Evolutionary conservation across 2,329 filamentous ascomycete genomes (phyloP).

Genomic region (Trichophyton benhamiae): DNA sequence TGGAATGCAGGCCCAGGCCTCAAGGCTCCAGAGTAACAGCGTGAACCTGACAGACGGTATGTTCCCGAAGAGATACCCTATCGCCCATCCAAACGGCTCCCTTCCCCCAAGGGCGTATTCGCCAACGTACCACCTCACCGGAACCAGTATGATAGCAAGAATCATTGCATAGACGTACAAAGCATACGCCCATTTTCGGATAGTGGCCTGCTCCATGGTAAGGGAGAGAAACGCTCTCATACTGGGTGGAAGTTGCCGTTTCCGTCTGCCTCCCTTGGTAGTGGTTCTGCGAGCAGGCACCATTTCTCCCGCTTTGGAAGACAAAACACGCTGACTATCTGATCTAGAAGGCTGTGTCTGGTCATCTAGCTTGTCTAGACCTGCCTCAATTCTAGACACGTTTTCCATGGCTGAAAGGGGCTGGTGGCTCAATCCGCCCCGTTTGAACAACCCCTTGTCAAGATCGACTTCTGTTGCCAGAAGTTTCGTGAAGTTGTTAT

Average conservation of each 20-base stretch:
- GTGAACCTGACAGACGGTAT: constrained; percentile 58
- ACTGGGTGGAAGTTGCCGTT: constrained; percentile 51
- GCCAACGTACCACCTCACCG: constrained; percentile 58
- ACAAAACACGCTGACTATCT: constrained; percentile 36
- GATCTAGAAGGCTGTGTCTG: not conserved
- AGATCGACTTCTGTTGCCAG: not conserved
- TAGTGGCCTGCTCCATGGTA: constrained; percentile 61
- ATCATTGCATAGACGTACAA: constrained; percentile 62
- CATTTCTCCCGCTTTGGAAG: constrained; percentile 22
- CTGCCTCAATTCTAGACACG: not conserved
- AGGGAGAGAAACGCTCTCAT: constrained; percentile 65
- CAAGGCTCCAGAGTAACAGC: constrained; percentile 55
- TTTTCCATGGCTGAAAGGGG: not conserved
- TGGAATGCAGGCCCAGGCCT: constrained; percentile 65
- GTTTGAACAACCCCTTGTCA: not conserved
- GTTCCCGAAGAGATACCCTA: constrained; percentile 80
- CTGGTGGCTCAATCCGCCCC: not conserved
- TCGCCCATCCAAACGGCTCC: constrained; percentile 85
- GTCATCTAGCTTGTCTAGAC: not conserved
- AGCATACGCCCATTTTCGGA: constrained; percentile 76
- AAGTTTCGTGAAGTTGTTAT: constrained; percentile 1
- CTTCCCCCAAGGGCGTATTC: constrained; percentile 53
- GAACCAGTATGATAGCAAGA: constrained; percentile 52
- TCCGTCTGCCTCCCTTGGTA: constrained; percentile 53
- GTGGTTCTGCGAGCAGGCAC: constrained; percentile 19